Evolutionary conservation across 352 stramenopile species (phyloP).

Genomic region (Phytophthora hybrid): DNA sequence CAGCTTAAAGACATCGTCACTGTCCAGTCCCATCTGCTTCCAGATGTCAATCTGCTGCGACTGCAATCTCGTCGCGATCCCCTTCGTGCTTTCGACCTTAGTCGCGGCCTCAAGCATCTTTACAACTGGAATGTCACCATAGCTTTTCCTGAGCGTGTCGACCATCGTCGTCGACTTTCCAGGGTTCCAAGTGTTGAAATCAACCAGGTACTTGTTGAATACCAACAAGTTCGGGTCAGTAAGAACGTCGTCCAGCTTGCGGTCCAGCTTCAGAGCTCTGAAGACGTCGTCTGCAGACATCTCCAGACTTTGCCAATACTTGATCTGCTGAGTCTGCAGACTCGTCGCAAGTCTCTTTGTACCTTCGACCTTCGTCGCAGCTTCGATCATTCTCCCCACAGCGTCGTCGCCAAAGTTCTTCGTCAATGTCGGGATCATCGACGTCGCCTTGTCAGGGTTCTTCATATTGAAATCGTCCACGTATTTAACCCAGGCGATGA

Average conservation of each 20-base stretch:
- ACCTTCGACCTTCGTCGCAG: not conserved
- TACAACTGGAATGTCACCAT: not conserved
- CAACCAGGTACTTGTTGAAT: constrained; percentile 13
- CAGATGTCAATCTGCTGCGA: not conserved
- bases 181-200: constrained; percentile 12
- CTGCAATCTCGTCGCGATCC: constrained; percentile 2
- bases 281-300: constrained; percentile 1
- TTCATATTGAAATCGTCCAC: constrained; percentile 14
- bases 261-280: not conserved
- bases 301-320: not conserved
- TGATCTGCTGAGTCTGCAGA: constrained; percentile 6
- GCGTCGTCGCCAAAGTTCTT: not conserved
- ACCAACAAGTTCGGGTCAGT: not conserved
- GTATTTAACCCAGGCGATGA: constrained; percentile 13
- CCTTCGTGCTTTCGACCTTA: not conserved
- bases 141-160: not conserved
- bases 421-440: constrained; percentile 3
- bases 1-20: constrained; percentile 3
- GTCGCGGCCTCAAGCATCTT: constrained; percentile 4
- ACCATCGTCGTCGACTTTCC: constrained; percentile 3
- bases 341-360: constrained; percentile 3
- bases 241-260: not conserved
- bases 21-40: constrained; percentile 5
- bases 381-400: not conserved
- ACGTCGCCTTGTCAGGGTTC: not conserved